Base-by-base conservation (phyloP, 257 asterid species). In the Ajuga chamaepitys region DNA sequence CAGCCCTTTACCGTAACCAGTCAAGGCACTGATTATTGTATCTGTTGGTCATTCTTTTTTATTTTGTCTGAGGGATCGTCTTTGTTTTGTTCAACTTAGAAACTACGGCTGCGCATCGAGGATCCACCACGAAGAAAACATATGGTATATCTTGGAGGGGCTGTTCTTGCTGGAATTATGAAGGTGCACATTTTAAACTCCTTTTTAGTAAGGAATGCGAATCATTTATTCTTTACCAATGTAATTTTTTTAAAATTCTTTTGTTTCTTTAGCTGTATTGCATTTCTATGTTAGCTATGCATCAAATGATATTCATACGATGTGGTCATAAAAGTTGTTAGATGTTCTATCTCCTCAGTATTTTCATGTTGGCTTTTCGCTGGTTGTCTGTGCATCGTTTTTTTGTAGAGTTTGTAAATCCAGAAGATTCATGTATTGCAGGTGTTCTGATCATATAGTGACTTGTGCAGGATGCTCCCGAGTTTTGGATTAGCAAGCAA, bases 101-200 rank as follows among this genome's bases (percentile, higher is more conserved):
- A 94, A 86, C 76, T 90, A 77, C 87, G 95, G 10, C 78, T 94
- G 74, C 73, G 99, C 73, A 90, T 94, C 73, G 99, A 94, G 78
- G 99, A 94, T 77, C 99, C 97, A 17, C 99, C 99, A 32, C 83
- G 99, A 62, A 86, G 97, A 77, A 94, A 94, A 66, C 99, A 94
- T 75, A 94, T 94, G 99, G 99, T 94, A 60, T 89, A 90, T 80
- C 95, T 89, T 7, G 96, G 97, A 68, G 99, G 97, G 5, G 96
- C 99, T 28, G 99, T 94, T 66, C 97, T 94, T 64, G 99, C 99
- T n/a, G 99, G 99, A 80, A 94, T 94, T 66, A 94, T 94, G 99
- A 94, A 89, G 97, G 99, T 93, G 66, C 66, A 21, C 69, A 52
- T 63, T 52, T 41, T 16, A 48, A 62, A 48, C n/a, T 18, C 58